These are phyloP conservation scores for Acacia crassicarpa DNA, from an alignment of 306 rosid genomes.

Conservation along the genomic window DNA sequence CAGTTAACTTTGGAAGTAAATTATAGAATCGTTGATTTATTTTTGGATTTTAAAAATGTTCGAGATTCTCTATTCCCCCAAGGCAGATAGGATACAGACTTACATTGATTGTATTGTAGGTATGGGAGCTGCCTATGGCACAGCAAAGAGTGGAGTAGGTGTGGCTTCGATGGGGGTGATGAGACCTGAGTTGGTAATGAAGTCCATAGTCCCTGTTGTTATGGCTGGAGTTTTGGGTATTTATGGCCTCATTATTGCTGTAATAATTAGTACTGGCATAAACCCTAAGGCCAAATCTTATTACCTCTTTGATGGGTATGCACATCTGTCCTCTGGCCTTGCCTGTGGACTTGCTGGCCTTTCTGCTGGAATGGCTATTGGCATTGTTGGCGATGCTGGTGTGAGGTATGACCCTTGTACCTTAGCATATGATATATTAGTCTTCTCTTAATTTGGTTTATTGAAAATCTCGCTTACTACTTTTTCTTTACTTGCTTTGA, in stretches of 20 bases:
- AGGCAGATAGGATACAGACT: constrained; percentile 5
- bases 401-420: constrained; percentile 59
- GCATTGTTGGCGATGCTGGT: constrained; percentile 92
- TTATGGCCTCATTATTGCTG: constrained; percentile 88
- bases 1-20: constrained; percentile 3
- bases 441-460: not conserved
- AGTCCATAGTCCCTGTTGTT: constrained; percentile 88
- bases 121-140: constrained; percentile 94
- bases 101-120: constrained; percentile 48
- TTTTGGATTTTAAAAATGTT: not conserved
- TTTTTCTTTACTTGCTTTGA: not conserved
- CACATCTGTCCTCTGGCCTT: constrained; percentile 90
- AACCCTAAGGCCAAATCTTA: constrained; percentile 88
- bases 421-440: not conserved
- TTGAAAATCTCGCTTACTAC: not conserved
- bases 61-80: not conserved
- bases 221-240: constrained; percentile 98
- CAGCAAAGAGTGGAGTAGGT: constrained; percentile 90
- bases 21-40: not conserved
- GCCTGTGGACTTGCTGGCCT: constrained; percentile 89
- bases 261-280: constrained; percentile 86
- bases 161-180: constrained; percentile 94
- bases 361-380: constrained; percentile 93
- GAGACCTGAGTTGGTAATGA: constrained; percentile 94
- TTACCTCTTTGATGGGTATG: constrained; percentile 88